A percentile compares a stretch with the other conserved stretches of the same genome.
Conservation (phyloP, 1,139 yeast species). For the Candida sanyaensis region DNA sequence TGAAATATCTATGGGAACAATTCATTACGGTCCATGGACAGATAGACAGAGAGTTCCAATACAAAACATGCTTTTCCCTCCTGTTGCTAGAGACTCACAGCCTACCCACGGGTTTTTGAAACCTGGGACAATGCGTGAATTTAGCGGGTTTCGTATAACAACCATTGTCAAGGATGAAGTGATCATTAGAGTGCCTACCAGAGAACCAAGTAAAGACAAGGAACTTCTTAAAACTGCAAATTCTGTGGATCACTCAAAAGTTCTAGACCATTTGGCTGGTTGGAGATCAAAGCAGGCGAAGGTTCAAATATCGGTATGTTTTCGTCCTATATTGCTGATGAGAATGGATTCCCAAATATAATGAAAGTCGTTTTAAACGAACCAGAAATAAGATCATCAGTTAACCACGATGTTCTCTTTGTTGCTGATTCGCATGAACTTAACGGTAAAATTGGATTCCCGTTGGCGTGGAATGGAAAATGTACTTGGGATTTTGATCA, state of each 20-base stretch:
- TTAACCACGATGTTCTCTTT: constrained; percentile 81
- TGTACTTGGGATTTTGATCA: constrained; percentile 68
- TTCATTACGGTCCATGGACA: constrained; percentile 96
- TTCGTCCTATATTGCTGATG: constrained; percentile 52
- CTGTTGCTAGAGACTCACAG: constrained; percentile 57
- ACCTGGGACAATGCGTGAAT: constrained; percentile 56
- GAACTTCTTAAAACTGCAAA: constrained; percentile 23
- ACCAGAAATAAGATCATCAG: constrained; percentile 77
- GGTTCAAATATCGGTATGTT: constrained; percentile 52
- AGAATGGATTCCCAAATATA: constrained; percentile 60
- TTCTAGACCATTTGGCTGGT: constrained; percentile 83
- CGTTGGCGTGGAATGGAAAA: constrained; percentile 79
- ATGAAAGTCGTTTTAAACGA: constrained; percentile 50
- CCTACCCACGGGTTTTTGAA: constrained; percentile 38
- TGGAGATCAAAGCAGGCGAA: constrained; percentile 65
- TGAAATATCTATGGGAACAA: constrained; percentile 58
- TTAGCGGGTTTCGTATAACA: constrained; percentile 56
- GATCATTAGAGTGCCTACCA: constrained; percentile 74
- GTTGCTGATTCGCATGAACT: constrained; percentile 62
- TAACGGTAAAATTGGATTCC: constrained; percentile 62
- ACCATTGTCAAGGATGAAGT: constrained; percentile 63
- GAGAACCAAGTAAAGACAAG: constrained; percentile 80
- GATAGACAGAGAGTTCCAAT: constrained; percentile 76
- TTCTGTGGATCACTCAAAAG: constrained; percentile 10
- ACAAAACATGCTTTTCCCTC: constrained; percentile 70